Conservation (phyloP, 805 yeast genomes). For the Grigorovia humatica region DNA sequence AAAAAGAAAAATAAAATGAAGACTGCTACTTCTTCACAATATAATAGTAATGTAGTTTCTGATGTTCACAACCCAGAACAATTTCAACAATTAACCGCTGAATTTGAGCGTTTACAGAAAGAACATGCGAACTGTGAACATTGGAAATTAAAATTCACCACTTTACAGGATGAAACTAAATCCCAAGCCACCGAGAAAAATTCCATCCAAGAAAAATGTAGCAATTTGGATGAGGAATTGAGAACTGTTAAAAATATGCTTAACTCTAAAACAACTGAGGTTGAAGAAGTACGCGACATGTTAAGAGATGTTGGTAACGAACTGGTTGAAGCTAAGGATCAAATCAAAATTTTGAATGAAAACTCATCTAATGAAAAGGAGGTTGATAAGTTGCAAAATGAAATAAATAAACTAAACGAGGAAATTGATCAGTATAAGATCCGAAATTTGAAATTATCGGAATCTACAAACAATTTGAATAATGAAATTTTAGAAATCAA, state of each 20-base stretch:
- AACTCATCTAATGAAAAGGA: background rate
- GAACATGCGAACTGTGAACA: conserved; percentile 6
- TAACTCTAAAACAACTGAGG: conserved; percentile 45
- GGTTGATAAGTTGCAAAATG: conserved; percentile 13
- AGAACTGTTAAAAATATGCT: conserved; percentile 23
- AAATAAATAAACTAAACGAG: conserved; percentile 6
- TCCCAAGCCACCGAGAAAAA: background rate
- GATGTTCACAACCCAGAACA: conserved; percentile 2
- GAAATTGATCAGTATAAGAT: conserved; percentile 8
- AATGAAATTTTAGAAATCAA: conserved; percentile 16
- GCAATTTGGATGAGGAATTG: conserved; percentile 5
- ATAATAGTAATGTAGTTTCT: background rate
- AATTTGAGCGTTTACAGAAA: conserved; percentile 4
- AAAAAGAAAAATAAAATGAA: conserved; percentile 19
- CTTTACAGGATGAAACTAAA: background rate
- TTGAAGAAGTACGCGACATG: conserved; percentile 67
- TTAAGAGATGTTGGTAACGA: conserved; percentile 69
- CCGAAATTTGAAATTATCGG: conserved; percentile 8
- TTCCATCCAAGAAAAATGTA: background rate
- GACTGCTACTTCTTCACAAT: conserved; percentile 3
- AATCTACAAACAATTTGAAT: conserved; percentile 6
- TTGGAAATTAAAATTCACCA: conserved; percentile 14
- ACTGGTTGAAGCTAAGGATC: conserved; percentile 57
- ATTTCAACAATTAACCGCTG: conserved; percentile 4
- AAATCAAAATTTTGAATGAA: conserved; percentile 31